Evolutionary conservation across 176 grass and related monocot genomes (phyloP), one percentile per base, ranked within the genome.

Genomic region (Lolium multiflorum): DNA sequence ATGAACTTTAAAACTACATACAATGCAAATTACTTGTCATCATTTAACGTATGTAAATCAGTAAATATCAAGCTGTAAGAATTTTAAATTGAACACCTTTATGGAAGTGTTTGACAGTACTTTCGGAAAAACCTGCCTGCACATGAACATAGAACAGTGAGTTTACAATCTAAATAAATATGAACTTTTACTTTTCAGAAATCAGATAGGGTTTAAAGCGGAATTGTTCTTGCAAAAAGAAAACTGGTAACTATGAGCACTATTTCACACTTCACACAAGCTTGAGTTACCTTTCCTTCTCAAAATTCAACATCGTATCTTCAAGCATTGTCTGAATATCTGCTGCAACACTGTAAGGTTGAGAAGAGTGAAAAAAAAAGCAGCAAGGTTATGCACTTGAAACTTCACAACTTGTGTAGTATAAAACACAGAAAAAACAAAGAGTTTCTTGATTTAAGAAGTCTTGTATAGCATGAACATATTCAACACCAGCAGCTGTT

Each of bases 111-210:
- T 91, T 62, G 90, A 87, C 56, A 98, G 78, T 51, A 87, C 87
- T 89, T 92, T 94, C 76, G 91, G 67, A 25, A 95, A 92, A 86
- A 61, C 91, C 74, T 98, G 90, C 87, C 96, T 95, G 91, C 43
- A 49, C 15, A 77, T 75, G 41, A 24, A 84, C 81, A 88, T 75
- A 21, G 16, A 69, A 22, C 71, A 82, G 12, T 39, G 38, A 39
- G 38, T 39, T 39, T 39, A 39, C 38, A 39, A 39, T 39, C 38
- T 39, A 39, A 39, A 25, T 14, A 17, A 58, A 67, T 17, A 80
- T 18, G 47, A 35, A 37, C 67, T 57, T 64, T 54, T 61, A 11
- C 39, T 83, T 70, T n/a, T 74, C 11, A 13, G n/a, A 24, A 63
- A 63, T 5, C 16, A 71, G n/a, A 86, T 71, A 10, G 35, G 52